These are phyloP conservation scores for Paramecium sexaurelia DNA, from an alignment of 73 alveolate genomes.

Conservation along the genomic window DNA sequence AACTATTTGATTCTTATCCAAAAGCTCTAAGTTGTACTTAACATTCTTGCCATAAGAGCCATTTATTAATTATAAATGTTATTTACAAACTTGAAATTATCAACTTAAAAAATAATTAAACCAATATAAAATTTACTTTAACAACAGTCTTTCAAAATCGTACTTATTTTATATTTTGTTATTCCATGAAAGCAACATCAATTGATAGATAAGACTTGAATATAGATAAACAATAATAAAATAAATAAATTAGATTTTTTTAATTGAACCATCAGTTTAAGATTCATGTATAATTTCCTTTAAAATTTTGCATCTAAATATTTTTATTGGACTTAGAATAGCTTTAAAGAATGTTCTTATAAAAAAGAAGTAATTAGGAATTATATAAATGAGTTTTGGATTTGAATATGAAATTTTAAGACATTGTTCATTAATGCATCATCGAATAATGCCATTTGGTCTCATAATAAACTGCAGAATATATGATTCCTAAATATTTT, in stretches of 20 bases:
- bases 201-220: constrained; percentile 28
- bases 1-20: constrained; percentile 16
- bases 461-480: constrained; percentile 43
- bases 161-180: constrained; percentile 4
- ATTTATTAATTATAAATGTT: not conserved
- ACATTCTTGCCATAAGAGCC: not conserved
- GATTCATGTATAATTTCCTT: constrained; percentile 42
- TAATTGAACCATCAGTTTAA: constrained; percentile 52
- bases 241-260: constrained; percentile 60
- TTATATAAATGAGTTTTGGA: not conserved
- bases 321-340: constrained; percentile 56
- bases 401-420: constrained; percentile 57
- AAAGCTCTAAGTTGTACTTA: not conserved
- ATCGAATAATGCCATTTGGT: constrained; percentile 22
- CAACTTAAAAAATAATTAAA: constrained; percentile 37
- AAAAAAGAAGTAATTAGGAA: constrained; percentile 18
- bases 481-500: constrained; percentile 18
- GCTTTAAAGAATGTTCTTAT: constrained; percentile 44
- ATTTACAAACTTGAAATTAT: not conserved
- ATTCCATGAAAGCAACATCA: constrained; percentile 8
- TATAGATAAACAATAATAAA: constrained; percentile 32
- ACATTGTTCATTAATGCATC: constrained; percentile 62
- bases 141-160: not conserved
- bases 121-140: constrained; percentile 50
- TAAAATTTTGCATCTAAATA: constrained; percentile 8